Conservation (phyloP, 2,329 filamentous ascomycete species). For the Pseudogymnoascus sp. region DNA sequence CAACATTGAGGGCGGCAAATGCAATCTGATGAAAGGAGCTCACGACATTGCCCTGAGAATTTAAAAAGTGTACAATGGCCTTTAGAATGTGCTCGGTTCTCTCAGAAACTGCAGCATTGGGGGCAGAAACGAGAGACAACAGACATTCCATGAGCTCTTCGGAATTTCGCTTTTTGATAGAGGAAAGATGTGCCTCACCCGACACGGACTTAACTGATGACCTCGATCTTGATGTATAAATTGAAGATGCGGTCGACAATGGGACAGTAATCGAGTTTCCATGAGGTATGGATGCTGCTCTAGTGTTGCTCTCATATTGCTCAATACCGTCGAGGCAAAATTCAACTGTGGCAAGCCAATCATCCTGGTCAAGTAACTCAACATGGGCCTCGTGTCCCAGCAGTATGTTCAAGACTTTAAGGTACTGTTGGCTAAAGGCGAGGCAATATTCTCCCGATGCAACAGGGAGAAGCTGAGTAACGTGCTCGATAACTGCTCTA, state of each 20-base stretch:
- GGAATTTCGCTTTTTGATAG: constrained; percentile 30
- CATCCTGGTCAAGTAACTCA: constrained; percentile 62
- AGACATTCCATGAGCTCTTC: constrained; percentile 59
- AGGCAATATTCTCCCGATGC: constrained; percentile 56
- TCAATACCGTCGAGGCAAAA: constrained; percentile 59
- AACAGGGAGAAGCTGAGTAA: constrained; percentile 63
- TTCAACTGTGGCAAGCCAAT: constrained; percentile 25
- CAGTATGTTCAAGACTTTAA: constrained; percentile 64
- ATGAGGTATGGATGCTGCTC: constrained; percentile 14
- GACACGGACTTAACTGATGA: constrained; percentile 23
- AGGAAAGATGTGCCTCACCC: constrained; percentile 20
- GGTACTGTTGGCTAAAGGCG: constrained; percentile 67
- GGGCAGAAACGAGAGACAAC: constrained; percentile 51
- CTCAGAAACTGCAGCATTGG: constrained; percentile 58
- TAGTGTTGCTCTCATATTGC: constrained; percentile 33
- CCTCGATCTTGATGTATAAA: constrained; percentile 18
- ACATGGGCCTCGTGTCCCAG: constrained; percentile 68
- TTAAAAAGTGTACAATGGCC: constrained; percentile 53
- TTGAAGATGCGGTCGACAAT: constrained; percentile 13
- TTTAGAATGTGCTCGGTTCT: constrained; percentile 49
- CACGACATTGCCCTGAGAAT: constrained; percentile 47
- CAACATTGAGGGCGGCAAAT: constrained; percentile 66
- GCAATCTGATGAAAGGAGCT: constrained; percentile 61
- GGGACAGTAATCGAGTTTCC: constrained; percentile 16
- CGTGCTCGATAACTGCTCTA: constrained; percentile 71